phyloP scores from a whole-genome alignment of 768 basidiomycete genomes.

The Leucogyrophana mollusca region DNA sequence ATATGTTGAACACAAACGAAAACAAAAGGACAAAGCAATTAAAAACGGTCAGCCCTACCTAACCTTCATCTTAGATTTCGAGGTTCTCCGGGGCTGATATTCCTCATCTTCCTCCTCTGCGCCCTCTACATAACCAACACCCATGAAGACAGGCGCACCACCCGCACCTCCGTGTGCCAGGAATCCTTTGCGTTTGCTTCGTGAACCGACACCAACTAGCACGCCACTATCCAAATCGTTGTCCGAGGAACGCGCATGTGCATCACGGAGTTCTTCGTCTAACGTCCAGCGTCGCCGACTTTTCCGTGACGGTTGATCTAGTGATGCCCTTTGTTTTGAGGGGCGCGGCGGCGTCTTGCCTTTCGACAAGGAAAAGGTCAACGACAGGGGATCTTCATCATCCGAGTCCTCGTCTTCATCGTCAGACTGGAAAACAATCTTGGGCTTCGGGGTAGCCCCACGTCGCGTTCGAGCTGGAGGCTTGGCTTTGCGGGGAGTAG shows the following conservation, averaged over 20 bases:
- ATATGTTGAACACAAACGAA: too few species aligned
- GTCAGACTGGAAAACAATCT: constrained; percentile 11
- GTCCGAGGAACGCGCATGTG: constrained; percentile 34
- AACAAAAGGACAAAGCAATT: too few species aligned
- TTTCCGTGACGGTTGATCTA: constrained; percentile 2
- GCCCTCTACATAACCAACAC: constrained; percentile 64
- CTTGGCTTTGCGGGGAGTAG: constrained; percentile 50
- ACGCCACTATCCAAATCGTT: constrained; percentile 45
- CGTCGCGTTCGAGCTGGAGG: constrained; percentile 55
- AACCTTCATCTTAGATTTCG: too few species aligned
- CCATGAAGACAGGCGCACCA: constrained; percentile 70
- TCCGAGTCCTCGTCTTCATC: constrained; percentile 28
- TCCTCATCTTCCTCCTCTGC: constrained; percentile 30
- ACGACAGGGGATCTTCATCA: constrained; percentile 36
- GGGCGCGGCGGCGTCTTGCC: not conserved
- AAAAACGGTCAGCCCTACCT: too few species aligned
- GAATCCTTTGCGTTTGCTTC: constrained; percentile 56
- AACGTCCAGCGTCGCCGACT: constrained; percentile 51
- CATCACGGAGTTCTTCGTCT: constrained; percentile 63
- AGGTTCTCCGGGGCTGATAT: too few species aligned
- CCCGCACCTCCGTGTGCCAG: constrained; percentile 75
- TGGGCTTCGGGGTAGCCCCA: constrained; percentile 29
- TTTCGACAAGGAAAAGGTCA: constrained; percentile 21
- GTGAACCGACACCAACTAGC: constrained; percentile 53
- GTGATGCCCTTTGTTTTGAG: not conserved